Evolutionary conservation across 1,284 basidiomycete species (phyloP).

Genomic region (Ganoderma leucocontextum): DNA sequence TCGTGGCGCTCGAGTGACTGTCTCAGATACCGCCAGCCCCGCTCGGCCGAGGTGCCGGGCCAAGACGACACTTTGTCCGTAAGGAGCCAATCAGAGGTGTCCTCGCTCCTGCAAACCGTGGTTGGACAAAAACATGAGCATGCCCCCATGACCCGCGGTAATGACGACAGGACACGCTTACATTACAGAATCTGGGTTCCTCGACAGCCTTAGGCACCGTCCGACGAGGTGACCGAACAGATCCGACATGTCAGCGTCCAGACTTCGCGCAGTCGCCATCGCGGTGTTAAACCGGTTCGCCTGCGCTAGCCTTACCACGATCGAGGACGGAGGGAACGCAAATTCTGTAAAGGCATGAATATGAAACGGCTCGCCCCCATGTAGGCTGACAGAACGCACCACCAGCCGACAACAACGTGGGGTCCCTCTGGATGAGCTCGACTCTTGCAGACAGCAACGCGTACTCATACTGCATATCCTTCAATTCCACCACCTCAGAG

Average conservation of each 20-base stretch:
- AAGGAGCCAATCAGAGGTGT: constrained; percentile 81
- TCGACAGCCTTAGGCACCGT: constrained; percentile 81
- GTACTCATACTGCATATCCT: constrained; percentile 89
- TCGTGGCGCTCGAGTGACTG: constrained; percentile 84
- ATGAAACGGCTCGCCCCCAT: constrained; percentile 18
- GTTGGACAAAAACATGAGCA: constrained; percentile 10
- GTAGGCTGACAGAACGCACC: constrained; percentile 42
- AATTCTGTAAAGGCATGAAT: constrained; percentile 55
- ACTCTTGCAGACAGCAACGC: constrained; percentile 82
- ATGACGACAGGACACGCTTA: constrained; percentile 43
- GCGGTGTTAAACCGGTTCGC: constrained; percentile 84
- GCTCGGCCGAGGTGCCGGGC: constrained; percentile 81
- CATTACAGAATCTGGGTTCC: constrained; percentile 62
- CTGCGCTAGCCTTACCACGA: constrained; percentile 86
- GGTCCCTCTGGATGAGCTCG: constrained; percentile 73
- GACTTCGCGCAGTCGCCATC: constrained; percentile 76
- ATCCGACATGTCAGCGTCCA: constrained; percentile 88
- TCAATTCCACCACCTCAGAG: constrained; percentile 81
- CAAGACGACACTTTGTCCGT: constrained; percentile 85
- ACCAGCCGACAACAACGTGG: constrained; percentile 57
- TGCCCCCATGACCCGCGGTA: constrained; percentile 1
- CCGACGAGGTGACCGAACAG: constrained; percentile 83
- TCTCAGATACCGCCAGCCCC: constrained; percentile 91
- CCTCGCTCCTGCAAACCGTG: constrained; percentile 58
- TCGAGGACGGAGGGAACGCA: constrained; percentile 71